Evolutionary conservation across 768 basidiomycete genomes (phyloP).

Genomic region (Boletus reticulatus): DNA sequence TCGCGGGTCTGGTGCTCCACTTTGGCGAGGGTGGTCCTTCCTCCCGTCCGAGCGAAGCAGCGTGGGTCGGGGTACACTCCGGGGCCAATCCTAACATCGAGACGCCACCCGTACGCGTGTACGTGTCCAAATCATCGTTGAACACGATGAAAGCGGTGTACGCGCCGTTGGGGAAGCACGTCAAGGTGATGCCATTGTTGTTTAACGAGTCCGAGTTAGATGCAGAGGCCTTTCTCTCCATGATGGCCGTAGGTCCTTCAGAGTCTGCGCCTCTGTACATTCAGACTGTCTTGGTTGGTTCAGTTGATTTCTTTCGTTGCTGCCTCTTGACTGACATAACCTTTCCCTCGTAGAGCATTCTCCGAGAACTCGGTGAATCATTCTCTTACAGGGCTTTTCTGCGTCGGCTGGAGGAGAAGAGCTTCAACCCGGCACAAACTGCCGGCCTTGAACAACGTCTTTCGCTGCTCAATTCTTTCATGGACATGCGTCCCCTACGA

Average conservation of each 20-base stretch:
- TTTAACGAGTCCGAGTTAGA: conserved; percentile 60
- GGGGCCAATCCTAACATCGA: conserved; percentile 26
- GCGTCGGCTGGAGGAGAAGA: conserved; percentile 39
- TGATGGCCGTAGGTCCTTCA: conserved; percentile 65
- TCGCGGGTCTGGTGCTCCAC: conserved; percentile 62
- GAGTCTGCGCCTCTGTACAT: conserved; percentile 62
- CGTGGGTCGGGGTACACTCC: conserved; percentile 45
- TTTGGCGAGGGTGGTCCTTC: conserved; percentile 59
- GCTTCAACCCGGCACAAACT: conserved; percentile 55
- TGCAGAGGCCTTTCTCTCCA: conserved; percentile 59
- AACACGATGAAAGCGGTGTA: conserved; percentile 55
- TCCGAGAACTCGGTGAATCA: conserved; percentile 57
- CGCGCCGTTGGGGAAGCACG: conserved; percentile 40
- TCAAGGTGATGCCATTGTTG: conserved; percentile 49
- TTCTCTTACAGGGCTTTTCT: conserved; percentile 52
- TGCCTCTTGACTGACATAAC: not conserved
- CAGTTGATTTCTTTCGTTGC: not conserved
- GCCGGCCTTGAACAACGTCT: conserved; percentile 58
- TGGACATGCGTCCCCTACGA: conserved; percentile 29
- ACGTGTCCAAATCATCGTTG: conserved; percentile 55
- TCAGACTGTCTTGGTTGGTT: conserved; percentile 56
- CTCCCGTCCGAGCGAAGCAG: conserved; percentile 59
- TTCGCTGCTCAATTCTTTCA: conserved; percentile 52
- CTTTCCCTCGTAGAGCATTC: conserved; percentile 39
- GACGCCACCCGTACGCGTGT: conserved; percentile 39